Conservation (phyloP, 1,284 basidiomycete species). For the Neotropicomus parvogracilis region DNA sequence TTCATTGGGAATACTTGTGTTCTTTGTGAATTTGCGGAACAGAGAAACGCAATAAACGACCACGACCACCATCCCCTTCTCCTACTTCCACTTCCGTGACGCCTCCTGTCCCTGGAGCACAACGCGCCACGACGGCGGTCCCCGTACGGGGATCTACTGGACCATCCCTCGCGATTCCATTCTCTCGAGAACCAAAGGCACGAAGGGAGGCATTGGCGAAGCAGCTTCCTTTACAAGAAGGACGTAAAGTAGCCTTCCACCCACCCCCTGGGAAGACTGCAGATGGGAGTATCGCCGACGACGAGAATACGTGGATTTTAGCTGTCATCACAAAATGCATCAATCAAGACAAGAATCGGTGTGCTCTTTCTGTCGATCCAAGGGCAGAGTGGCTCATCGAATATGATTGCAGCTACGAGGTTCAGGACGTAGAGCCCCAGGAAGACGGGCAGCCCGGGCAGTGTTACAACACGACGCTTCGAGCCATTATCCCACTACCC, state of each 20-base stretch:
- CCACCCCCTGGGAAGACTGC: conserved; percentile 52
- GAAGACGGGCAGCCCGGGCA: conserved; percentile 70
- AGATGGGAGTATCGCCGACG: conserved; percentile 44
- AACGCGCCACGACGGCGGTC: conserved; percentile 48
- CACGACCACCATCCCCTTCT: conserved; percentile 63
- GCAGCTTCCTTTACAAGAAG: conserved; percentile 64
- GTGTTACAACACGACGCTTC: conserved; percentile 66
- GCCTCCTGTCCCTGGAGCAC: conserved; percentile 36
- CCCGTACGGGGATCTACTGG: conserved; percentile 49
- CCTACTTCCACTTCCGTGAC: conserved; percentile 41
- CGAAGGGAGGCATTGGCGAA: conserved; percentile 57
- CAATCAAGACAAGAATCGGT: conserved; percentile 67
- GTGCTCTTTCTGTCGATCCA: conserved; percentile 1
- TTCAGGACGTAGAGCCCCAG: conserved; percentile 76
- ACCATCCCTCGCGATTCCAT: conserved; percentile 48
- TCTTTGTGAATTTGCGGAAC: conserved; percentile 3
- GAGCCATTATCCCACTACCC: conserved; percentile 72
- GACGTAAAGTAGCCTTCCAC: conserved; percentile 76
- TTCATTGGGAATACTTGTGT: not conserved
- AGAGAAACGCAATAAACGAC: conserved; percentile 76
- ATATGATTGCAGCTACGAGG: conserved; percentile 58
- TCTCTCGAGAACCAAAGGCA: conserved; percentile 63
- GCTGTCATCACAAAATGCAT: conserved; percentile 69
- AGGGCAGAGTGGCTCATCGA: conserved; percentile 1
- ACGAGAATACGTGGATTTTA: conserved; percentile 77